phyloP scores from a whole-genome alignment of 106 monocot genomes.

The Phalaenopsis aphrodite region DNA sequence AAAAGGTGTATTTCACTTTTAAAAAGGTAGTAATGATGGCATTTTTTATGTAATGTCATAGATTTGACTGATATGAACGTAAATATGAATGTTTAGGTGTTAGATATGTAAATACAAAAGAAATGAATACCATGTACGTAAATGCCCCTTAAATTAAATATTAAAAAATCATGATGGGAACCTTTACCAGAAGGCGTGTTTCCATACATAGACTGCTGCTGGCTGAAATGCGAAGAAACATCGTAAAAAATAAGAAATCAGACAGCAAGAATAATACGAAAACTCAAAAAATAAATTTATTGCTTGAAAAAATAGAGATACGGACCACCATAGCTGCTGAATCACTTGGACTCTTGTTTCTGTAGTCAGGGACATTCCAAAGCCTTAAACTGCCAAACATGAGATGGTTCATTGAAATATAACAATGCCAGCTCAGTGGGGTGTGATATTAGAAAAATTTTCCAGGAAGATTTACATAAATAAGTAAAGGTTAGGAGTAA shows the following conservation, averaged over 20 bases:
- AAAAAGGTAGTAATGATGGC: too few relatives aligned
- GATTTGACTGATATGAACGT: too few relatives aligned
- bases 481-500: too few relatives aligned
- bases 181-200: conserved; percentile 87
- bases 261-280: neutral
- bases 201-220: conserved; percentile 59
- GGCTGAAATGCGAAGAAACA: conserved; percentile 51
- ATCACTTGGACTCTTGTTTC: conserved; percentile 25
- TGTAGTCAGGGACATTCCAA: conserved; percentile 64
- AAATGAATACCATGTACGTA: too few relatives aligned
- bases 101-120: too few relatives aligned
- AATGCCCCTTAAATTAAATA: neutral
- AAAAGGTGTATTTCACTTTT: too few relatives aligned
- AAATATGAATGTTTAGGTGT: too few relatives aligned
- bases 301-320: conserved; percentile 5
- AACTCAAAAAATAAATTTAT: neutral
- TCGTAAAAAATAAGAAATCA: neutral
- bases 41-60: too few relatives aligned
- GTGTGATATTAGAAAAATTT: neutral
- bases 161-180: neutral
- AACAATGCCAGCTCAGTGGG: neutral
- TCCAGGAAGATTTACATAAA: too few relatives aligned
- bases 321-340: conserved; percentile 33
- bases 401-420: neutral
- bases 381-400: conserved; percentile 55